Evolutionary conservation across 1,284 basidiomycete genomes (phyloP), one percentile per base, ranked within the genome.

Genomic region (Sporisorium iseilematis-ciliati): DNA sequence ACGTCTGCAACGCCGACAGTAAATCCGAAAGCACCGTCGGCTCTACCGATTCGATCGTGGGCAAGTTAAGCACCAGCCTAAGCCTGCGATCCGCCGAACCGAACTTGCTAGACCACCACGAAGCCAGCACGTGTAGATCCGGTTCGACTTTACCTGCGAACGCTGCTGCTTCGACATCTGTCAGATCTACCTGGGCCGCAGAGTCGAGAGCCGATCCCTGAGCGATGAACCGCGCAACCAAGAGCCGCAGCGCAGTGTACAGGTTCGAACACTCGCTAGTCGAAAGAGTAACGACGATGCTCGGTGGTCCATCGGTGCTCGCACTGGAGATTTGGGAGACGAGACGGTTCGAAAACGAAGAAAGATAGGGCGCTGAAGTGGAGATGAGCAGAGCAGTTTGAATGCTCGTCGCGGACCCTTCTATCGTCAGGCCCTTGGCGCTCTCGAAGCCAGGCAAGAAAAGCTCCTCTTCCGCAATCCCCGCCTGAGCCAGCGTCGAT

Each of bases 221-320:
- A 4, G 74, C 65, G 23, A 76, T 72, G 62, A 72, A 76, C 7
- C 74, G 68, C 7, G 74, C 74, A 10, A 76, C 74, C 7, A 76
- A 51, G 11, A 76, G 61, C 12, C 74, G 64, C 2, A 72, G 58
- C 6, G 74, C 69, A 3, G 69, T 68, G 50, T 68, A 65, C 4
- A 76, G 62, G 11, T 72, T 72, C 7, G 69, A 57, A 41, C 74
- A 76, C 53, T 76, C 74, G 51, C 61, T 65, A 29, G 65, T 53
- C 18, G 63, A 65, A 14, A 76, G 69, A 16, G 74, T 76, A 25
- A 76, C 65, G n/a, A 65, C 61, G 57, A 76, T 68, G 59, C 55
- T 65, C 0, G 50, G 29, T 0, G 51, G 48, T 6, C 54, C 60
- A 4, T 51, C 29, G 31, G 3, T 35, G 43, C 48, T 60, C n/a